Base-by-base conservation (phyloP, 768 basidiomycete genomes). In the Astraeus odoratus region DNA sequence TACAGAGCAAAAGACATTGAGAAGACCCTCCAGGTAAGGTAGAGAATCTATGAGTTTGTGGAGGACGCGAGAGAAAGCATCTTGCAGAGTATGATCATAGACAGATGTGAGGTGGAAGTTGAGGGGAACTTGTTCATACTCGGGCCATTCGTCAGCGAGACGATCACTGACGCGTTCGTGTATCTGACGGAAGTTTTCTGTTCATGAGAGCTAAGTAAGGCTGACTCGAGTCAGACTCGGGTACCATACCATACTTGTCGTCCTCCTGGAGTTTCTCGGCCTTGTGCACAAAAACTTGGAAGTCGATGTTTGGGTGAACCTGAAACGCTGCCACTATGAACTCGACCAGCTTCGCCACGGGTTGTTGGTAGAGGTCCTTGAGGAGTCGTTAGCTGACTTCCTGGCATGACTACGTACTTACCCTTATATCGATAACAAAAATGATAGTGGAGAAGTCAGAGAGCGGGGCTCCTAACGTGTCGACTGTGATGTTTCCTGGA, bases 251-350 rank as follows among this genome's bases (percentile, higher is more conserved):
- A 45, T 86, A 80, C 61, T 91, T 86, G 60, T 95, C 93, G 51
- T 94, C 92, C 53, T 95, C 91, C 46, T 84, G 81, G 34, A 95
- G 69, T 39, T 83, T 86, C 65, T 98, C 95, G 6, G 89, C 85
- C 65, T 98, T 97, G 67, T 97, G 95, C 5, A 94, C 87, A 55
- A 97, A 96, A 25, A 97, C 83, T 59, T 95, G 90, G 22, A 97
- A 74, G 51, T 81, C 78, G 47, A 94, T 78, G 33, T 74, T 70
- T 5, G 83, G 87, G 57, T 88, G 89, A 31, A 81, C 75, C 34
- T 79, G 73, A 58, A 81, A 86, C 3, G 87, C 84, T 6, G 83
- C 78, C 25, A 83, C 72, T 51, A 93, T 83, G 56, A 91, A 81
- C 49, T 89, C 80, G 45, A 89, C 82, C 42, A 94, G 79, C 51